Evolutionary conservation across 306 rosid genomes (phyloP).

Genomic region (Dryas alaskensis): DNA sequence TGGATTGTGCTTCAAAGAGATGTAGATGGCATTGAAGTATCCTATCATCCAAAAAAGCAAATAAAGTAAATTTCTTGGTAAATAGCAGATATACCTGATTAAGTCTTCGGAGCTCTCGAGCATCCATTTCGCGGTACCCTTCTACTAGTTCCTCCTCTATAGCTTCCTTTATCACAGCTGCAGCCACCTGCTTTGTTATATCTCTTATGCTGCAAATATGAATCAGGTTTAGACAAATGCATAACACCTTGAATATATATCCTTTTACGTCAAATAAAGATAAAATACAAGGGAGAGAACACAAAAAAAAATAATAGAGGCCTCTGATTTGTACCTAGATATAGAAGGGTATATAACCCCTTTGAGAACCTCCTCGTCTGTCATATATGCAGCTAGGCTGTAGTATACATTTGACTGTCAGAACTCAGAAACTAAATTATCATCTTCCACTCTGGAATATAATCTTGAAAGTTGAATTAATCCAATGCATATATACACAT

Average conservation of each 20-base stretch:
- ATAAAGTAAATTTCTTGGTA: background rate
- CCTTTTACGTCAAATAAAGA: conserved; percentile 1
- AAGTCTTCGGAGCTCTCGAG: conserved; percentile 72
- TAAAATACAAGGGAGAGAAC: background rate
- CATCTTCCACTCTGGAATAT: background rate
- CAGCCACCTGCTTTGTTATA: conserved; percentile 86
- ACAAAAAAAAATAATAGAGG: conserved; percentile 5
- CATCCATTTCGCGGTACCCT: conserved; percentile 82
- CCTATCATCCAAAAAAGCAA: background rate
- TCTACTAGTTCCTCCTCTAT: conserved; percentile 85
- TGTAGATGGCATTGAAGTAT: background rate
- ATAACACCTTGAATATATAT: conserved; percentile 9
- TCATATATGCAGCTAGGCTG: conserved; percentile 96
- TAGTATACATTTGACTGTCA: conserved; percentile 32
- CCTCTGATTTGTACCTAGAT: conserved; percentile 54
- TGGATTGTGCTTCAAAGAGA: background rate
- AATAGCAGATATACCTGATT: conserved; percentile 45
- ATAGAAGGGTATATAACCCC: conserved; percentile 88
- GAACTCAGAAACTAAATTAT: conserved; percentile 17
- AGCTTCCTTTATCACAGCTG: conserved; percentile 91
- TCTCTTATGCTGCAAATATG: conserved; percentile 78
- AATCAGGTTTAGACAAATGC: conserved; percentile 27
- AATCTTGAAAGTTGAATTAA: background rate
- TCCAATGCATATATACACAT: background rate
- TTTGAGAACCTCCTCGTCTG: conserved; percentile 79